These are phyloP conservation scores for Pseudognaphalium luteoalbum DNA, from an alignment of 129 eudicot species.

Conservation along the genomic window DNA sequence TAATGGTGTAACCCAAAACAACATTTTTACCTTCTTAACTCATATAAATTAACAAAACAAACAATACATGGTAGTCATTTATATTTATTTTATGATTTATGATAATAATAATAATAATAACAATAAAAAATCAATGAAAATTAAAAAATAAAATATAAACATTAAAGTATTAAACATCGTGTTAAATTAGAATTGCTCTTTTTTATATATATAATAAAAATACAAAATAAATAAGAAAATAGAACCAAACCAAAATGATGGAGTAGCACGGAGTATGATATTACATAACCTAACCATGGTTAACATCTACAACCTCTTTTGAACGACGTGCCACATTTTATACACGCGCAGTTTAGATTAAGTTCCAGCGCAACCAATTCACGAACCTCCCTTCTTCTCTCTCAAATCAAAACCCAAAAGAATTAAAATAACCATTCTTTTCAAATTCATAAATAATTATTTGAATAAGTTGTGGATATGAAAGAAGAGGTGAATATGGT, in stretches of 20 bases:
- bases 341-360: conserved; percentile 51
- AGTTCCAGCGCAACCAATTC: conserved; percentile 32
- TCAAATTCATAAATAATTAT: not conserved
- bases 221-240: not conserved
- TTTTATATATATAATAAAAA: too few species aligned
- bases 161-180: not conserved
- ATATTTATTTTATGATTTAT: too few species aligned
- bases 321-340: conserved; percentile 36
- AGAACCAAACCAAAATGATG: not conserved
- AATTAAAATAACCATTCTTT: not conserved
- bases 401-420: conserved; percentile 20
- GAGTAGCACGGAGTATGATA: not conserved
- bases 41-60: not conserved
- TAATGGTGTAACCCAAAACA: too few species aligned
- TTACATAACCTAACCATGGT: conserved; percentile 50
- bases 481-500: conserved; percentile 53
- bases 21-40: not conserved
- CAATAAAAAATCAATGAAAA: too few species aligned
- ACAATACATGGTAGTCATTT: too few species aligned
- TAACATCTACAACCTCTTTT: conserved; percentile 29
- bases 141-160: too few species aligned
- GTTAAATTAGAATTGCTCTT: not conserved
- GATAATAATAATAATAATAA: too few species aligned
- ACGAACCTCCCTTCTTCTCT: conserved; percentile 24
- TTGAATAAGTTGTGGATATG: conserved; percentile 27